Conservation (phyloP, 805 yeast species). For the Metschnikowia bowlesiae region DNA sequence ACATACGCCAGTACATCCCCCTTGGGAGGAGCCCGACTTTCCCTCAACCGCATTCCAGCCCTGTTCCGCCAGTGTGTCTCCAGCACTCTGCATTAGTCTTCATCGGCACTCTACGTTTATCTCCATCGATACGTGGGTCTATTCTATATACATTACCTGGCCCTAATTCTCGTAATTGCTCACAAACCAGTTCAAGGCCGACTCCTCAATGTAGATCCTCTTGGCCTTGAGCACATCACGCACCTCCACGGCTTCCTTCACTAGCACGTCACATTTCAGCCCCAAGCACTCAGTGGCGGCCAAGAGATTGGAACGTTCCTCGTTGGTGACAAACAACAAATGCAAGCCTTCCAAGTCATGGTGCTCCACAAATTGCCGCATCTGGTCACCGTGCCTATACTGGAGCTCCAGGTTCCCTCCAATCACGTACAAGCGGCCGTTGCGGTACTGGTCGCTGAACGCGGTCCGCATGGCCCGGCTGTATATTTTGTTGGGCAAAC, state of each 20-base stretch:
- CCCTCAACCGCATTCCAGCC: too few relatives aligned
- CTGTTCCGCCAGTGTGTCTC: too few relatives aligned
- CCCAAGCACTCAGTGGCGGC: constrained; percentile 51
- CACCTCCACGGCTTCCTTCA: constrained; percentile 76
- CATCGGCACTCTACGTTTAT: too few relatives aligned
- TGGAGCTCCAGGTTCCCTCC: constrained; percentile 48
- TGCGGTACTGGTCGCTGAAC: constrained; percentile 71
- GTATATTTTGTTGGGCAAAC: constrained; percentile 69
- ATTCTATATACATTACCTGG: constrained; percentile 13
- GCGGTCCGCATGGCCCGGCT: constrained; percentile 76
- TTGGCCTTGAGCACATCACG: constrained; percentile 80
- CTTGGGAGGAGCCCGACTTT: too few relatives aligned
- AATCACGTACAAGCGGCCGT: constrained; percentile 66
- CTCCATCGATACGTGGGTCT: background rate
- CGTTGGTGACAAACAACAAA: constrained; percentile 65
- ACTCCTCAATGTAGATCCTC: constrained; percentile 65
- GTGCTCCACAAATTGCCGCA: constrained; percentile 45
- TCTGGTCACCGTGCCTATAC: constrained; percentile 40
- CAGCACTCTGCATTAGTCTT: too few relatives aligned
- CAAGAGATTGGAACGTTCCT: constrained; percentile 55
- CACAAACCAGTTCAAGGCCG: constrained; percentile 61
- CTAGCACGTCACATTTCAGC: constrained; percentile 56
- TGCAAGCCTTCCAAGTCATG: constrained; percentile 50
- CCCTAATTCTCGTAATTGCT: constrained; percentile 23
- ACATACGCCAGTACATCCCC: too few relatives aligned